Conservation (phyloP, 306 rosid species). For the Gillenia trifoliata region DNA sequence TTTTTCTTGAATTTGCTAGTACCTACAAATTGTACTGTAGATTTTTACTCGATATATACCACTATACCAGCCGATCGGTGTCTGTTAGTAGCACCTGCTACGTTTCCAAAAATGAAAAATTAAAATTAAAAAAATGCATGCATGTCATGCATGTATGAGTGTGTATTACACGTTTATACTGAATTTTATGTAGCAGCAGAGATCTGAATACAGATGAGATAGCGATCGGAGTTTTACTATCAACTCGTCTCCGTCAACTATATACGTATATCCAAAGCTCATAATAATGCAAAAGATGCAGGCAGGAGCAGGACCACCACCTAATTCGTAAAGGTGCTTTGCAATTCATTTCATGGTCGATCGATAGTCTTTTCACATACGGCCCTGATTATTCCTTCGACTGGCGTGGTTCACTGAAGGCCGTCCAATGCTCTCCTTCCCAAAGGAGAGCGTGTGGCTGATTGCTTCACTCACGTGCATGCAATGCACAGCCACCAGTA, state of each 20-base stretch:
- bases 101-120: no score
- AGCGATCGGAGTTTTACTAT: neutral
- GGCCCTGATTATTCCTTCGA: neutral
- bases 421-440: constrained; percentile 24
- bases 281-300: neutral
- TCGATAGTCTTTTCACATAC: neutral
- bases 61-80: no score
- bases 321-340: neutral
- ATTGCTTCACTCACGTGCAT: constrained; percentile 49
- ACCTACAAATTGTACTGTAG: no score
- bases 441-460: constrained; percentile 41
- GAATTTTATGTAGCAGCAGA: neutral
- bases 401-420: constrained; percentile 38
- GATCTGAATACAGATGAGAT: no score
- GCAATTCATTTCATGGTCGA: neutral
- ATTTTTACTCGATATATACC: no score
- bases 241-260: neutral
- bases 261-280: neutral
- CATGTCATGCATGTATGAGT: neutral
- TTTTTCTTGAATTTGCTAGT: no score
- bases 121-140: neutral
- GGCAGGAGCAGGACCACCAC: constrained; percentile 25
- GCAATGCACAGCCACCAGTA: constrained; percentile 33
- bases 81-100: no score
- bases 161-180: neutral